Percentiles rank a stretch among this genome's conserved stretches.
Conservation (phyloP, 2,329 filamentous ascomycete genomes). For the Sclerotinia glacialis region DNA sequence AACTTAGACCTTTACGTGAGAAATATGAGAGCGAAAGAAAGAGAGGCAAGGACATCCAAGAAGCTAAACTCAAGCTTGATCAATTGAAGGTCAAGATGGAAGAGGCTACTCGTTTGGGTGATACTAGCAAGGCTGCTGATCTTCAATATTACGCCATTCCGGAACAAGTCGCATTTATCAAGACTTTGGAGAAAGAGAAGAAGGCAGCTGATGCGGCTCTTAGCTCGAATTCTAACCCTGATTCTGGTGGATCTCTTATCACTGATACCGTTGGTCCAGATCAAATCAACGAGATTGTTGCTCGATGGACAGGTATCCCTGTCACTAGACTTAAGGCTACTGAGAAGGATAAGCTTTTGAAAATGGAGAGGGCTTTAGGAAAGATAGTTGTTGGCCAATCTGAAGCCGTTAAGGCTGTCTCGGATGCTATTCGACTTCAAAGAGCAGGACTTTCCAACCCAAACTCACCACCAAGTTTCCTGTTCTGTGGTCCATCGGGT, state of each 20-base stretch:
- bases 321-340: constrained; percentile 90
- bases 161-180: constrained; percentile 79
- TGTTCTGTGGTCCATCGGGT: constrained; percentile 97
- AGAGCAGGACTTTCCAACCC: constrained; percentile 92
- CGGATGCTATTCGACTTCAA: constrained; percentile 93
- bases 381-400: constrained; percentile 90
- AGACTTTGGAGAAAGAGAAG: constrained; percentile 77
- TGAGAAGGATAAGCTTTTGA: constrained; percentile 96
- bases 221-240: constrained; percentile 52
- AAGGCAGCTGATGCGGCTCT: constrained; percentile 70
- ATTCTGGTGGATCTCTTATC: constrained; percentile 69
- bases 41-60: constrained; percentile 86
- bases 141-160: constrained; percentile 97
- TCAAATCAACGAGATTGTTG: constrained; percentile 98
- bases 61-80: constrained; percentile 93
- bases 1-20: constrained; percentile 84
- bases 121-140: constrained; percentile 85
- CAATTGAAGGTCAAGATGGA: constrained; percentile 87
- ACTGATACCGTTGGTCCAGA: constrained; percentile 94
- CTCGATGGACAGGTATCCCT: constrained; percentile 96
- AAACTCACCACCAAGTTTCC: constrained; percentile 94
- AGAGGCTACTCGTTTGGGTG: constrained; percentile 83
- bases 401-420: constrained; percentile 88
- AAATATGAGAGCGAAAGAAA: constrained; percentile 95
- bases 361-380: constrained; percentile 86